Conservation (phyloP, 129 eudicot species). For the Apium graveolens region DNA sequence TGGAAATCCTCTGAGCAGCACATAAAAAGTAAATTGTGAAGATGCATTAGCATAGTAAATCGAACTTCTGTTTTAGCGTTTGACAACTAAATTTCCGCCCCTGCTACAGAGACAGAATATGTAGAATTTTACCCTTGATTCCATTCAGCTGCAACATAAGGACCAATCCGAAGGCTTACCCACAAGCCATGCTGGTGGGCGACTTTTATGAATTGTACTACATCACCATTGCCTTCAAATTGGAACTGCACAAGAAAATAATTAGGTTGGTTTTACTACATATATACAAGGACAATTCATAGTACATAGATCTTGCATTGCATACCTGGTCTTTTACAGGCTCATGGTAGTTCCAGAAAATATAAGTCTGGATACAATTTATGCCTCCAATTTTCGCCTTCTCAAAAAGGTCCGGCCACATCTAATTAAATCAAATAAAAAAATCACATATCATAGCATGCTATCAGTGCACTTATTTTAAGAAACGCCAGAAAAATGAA, state of each 20-base stretch:
- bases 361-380: slow-evolving; percentile 67
- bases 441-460: background rate
- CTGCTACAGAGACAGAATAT: too few species aligned
- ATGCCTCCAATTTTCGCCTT: slow-evolving; percentile 82
- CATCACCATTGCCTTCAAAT: slow-evolving; percentile 56
- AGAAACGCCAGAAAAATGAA: background rate
- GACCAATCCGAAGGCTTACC: slow-evolving; percentile 70
- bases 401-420: slow-evolving; percentile 65
- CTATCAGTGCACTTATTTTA: background rate
- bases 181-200: slow-evolving; percentile 50
- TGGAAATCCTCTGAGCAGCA: slow-evolving; percentile 63
- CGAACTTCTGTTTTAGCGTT: too few species aligned
- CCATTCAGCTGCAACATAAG: slow-evolving; percentile 93
- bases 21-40: background rate
- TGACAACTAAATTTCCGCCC: too few species aligned
- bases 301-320: background rate
- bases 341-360: slow-evolving; percentile 85
- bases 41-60: too few species aligned
- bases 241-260: slow-evolving; percentile 34
- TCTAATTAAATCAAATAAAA: slow-evolving; percentile 20
- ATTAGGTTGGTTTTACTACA: background rate
- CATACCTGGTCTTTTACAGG: slow-evolving; percentile 73
- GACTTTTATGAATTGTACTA: slow-evolving; percentile 56
- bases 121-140: slow-evolving; percentile 89
- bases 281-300: background rate